Conservation (phyloP, 139 green algal genomes). For the Yamagishiella unicocca region DNA sequence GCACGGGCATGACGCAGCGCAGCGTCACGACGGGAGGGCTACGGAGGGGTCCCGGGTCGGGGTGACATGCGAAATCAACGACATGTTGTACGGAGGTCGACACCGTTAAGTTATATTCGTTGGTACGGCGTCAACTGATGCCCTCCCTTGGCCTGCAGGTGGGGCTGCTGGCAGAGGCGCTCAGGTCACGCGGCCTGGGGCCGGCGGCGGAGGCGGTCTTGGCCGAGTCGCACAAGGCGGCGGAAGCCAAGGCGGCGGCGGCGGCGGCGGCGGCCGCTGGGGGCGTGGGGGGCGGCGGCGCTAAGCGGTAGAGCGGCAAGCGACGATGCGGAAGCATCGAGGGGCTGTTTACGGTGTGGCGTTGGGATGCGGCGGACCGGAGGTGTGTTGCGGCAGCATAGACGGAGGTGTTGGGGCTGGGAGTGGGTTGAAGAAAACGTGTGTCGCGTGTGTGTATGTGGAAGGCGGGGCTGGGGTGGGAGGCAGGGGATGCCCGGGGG, state of each 20-base stretch:
- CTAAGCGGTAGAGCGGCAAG: neutral
- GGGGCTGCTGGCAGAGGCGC: constrained; percentile 57
- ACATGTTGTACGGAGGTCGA: too few relatives aligned
- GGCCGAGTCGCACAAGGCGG: constrained; percentile 33
- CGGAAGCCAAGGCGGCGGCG: neutral
- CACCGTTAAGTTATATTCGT: too few relatives aligned
- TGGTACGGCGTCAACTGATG: neutral
- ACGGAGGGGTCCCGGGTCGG: too few relatives aligned
- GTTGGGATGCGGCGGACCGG: neutral
- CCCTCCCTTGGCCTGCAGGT: neutral
- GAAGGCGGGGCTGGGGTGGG: too few relatives aligned
- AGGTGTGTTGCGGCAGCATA: neutral
- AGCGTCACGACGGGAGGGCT: too few relatives aligned
- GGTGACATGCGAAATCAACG: too few relatives aligned
- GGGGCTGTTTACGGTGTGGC: neutral
- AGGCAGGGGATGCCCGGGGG: too few relatives aligned
- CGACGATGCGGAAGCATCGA: neutral
- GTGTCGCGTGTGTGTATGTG: neutral
- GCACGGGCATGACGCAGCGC: too few relatives aligned
- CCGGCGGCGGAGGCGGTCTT: constrained; percentile 64
- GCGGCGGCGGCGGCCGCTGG: neutral
- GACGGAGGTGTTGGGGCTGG: neutral
- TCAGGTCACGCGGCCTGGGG: constrained; percentile 62
- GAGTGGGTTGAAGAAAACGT: neutral
- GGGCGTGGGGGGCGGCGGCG: too few relatives aligned